Conservation (phyloP, 2,329 filamentous ascomycete species). For the Fusarium solani-melongenae region DNA sequence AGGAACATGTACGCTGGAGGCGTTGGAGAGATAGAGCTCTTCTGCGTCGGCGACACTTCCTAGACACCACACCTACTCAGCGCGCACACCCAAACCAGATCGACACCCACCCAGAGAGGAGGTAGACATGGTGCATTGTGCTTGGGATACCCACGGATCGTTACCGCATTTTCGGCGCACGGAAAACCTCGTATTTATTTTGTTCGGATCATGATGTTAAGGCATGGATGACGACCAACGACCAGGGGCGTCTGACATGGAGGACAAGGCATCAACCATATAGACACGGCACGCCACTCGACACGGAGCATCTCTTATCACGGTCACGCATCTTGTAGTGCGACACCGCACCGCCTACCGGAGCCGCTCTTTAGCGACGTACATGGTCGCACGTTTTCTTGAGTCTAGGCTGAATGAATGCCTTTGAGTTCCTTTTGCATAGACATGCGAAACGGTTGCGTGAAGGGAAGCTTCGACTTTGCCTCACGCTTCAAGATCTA, state of each 20-base stretch:
- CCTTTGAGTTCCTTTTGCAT: constrained; percentile 27
- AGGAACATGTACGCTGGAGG: constrained; percentile 70
- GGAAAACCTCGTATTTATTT: constrained; percentile 42
- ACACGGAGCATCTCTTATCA: constrained; percentile 29
- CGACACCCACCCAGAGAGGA: constrained; percentile 19
- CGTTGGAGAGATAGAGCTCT: constrained; percentile 90
- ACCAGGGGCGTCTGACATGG: constrained; percentile 39
- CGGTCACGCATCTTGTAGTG: constrained; percentile 22
- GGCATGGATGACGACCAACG: constrained; percentile 38
- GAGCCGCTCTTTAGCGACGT: constrained; percentile 26
- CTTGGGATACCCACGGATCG: constrained; percentile 44
- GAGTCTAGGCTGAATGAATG: constrained; percentile 12
- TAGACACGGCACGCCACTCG: constrained; percentile 48
- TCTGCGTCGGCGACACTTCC: constrained; percentile 70
- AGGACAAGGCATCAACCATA: constrained; percentile 41
- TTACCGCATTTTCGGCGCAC: constrained; percentile 48
- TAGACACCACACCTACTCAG: constrained; percentile 15
- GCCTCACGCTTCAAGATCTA: neutral
- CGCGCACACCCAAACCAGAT: constrained; percentile 15
- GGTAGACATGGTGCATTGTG: constrained; percentile 40
- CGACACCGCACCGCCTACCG: constrained; percentile 23
- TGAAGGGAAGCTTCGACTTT: neutral
- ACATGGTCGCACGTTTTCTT: constrained; percentile 31
- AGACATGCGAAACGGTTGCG: constrained; percentile 7
- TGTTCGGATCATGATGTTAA: constrained; percentile 39